These are phyloP conservation scores for Penicillium argentinense DNA, from an alignment of 495 filamentous ascomycete genomes.

Conservation along the genomic window DNA sequence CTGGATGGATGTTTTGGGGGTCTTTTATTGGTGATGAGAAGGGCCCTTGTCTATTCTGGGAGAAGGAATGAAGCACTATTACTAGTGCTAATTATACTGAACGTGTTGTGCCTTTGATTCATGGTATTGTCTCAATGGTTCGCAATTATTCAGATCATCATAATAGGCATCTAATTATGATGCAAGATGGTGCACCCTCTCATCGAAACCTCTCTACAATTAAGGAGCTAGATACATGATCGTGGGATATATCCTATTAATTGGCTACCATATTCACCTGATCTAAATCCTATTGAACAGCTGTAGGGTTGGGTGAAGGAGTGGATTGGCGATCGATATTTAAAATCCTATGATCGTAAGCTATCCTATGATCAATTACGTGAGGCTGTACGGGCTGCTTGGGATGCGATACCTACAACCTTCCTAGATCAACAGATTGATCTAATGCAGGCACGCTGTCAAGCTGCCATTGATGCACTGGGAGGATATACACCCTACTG, in stretches of 20 bases:
- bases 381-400: too few species aligned
- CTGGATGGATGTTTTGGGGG: slow-evolving; percentile 9
- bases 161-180: neutral
- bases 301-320: slow-evolving; percentile 6
- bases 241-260: slow-evolving; percentile 3
- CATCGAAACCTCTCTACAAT: slow-evolving; percentile 1
- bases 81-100: slow-evolving; percentile 8
- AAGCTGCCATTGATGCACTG: too few species aligned
- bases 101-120: slow-evolving; percentile 7
- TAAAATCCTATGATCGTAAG: too few species aligned
- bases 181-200: slow-evolving; percentile 8
- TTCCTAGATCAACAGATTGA: too few species aligned
- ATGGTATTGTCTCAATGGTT: slow-evolving; percentile 2
- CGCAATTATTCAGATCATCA: too few species aligned
- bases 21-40: neutral
- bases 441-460: too few species aligned
- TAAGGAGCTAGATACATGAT: slow-evolving; percentile 4
- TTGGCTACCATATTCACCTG: slow-evolving; percentile 15
- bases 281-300: slow-evolving; percentile 18
- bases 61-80: slow-evolving; percentile 2
- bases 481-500: too few species aligned
- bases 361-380: too few species aligned
- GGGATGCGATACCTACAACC: too few species aligned
- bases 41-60: slow-evolving; percentile 3
- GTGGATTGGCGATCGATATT: too few species aligned